A percentile compares a stretch with the other conserved stretches of the same genome.
Conservation (phyloP, 75 land plant genomes). For the Pinus tabuliformis region DNA sequence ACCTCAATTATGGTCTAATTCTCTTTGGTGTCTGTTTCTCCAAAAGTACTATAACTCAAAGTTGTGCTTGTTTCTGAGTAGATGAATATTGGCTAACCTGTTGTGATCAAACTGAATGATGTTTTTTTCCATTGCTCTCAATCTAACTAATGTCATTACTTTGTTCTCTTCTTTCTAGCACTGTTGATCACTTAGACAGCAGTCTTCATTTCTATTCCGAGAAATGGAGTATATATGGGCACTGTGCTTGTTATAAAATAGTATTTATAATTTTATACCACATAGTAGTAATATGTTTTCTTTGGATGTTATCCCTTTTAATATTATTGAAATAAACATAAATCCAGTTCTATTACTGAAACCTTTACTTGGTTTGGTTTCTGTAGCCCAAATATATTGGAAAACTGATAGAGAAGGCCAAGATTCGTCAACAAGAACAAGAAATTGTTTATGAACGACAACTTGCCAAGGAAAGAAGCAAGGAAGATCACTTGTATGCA, state of each 20-base stretch:
- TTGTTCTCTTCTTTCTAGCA: background rate
- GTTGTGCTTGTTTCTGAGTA: background rate
- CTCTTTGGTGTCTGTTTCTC: background rate
- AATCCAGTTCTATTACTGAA: background rate
- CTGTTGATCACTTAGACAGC: background rate
- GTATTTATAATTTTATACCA: background rate
- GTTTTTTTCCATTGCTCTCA: background rate
- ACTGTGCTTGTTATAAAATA: background rate
- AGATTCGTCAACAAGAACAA: conserved; percentile 64
- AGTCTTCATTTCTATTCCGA: background rate
- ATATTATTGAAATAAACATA: background rate
- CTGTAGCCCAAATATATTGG: conserved; percentile 87
- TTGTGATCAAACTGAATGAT: background rate
- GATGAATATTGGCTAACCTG: background rate
- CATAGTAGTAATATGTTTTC: background rate
- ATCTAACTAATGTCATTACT: background rate
- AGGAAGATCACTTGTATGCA: conserved; percentile 86
- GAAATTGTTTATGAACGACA: conserved; percentile 88
- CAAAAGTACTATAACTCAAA: background rate
- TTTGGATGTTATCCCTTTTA: background rate
- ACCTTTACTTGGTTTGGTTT: background rate
- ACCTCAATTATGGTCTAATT: background rate
- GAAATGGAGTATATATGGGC: background rate
- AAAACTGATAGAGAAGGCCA: conserved; percentile 65
- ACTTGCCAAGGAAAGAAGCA: conserved; percentile 82